These are phyloP conservation scores for Irpex rosettiformis DNA, from an alignment of 1,284 basidiomycete genomes.

Conservation along the genomic window DNA sequence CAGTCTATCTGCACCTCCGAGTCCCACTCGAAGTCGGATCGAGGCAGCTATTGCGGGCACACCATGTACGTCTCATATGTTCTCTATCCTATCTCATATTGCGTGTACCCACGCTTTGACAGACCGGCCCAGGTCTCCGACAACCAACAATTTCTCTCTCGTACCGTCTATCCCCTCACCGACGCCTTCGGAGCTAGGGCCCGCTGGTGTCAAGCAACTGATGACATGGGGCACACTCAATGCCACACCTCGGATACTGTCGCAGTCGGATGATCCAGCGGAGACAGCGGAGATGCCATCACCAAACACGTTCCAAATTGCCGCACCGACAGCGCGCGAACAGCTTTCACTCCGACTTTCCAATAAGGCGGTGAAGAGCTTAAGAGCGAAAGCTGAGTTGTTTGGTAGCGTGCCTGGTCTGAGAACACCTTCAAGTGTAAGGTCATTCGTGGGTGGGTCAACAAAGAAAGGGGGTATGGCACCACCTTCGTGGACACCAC, in stretches of 20 bases:
- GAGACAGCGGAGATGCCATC: conserved; percentile 36
- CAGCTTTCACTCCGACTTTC: conserved; percentile 76
- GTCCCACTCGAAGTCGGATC: conserved; percentile 84
- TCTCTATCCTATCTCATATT: conserved; percentile 6
- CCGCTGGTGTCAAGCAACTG: conserved; percentile 75
- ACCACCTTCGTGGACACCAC: conserved; percentile 68
- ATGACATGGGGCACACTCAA: conserved; percentile 93
- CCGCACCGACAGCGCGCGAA: conserved; percentile 71
- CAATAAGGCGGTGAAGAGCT: conserved; percentile 62
- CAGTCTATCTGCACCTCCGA: conserved; percentile 65
- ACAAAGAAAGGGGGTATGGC: conserved; percentile 53
- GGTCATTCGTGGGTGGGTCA: conserved; percentile 7
- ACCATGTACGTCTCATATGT: conserved; percentile 48
- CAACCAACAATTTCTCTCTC: conserved; percentile 59
- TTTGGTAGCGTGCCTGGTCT: conserved; percentile 26
- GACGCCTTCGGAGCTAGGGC: conserved; percentile 74
- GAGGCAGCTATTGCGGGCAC: conserved; percentile 86
- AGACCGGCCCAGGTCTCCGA: conserved; percentile 62
- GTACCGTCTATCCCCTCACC: conserved; percentile 86
- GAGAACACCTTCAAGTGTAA: conserved; percentile 32
- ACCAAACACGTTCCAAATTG: conserved; percentile 65
- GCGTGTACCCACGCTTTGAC: conserved; percentile 14
- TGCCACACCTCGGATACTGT: conserved; percentile 82
- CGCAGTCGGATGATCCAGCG: conserved; percentile 54
- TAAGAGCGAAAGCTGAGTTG: conserved; percentile 66